A percentile compares a stretch with the other conserved stretches of the same genome.
phyloP scores from a whole-genome alignment of 2,329 filamentous ascomycete genomes.

The Beauveria australis region DNA sequence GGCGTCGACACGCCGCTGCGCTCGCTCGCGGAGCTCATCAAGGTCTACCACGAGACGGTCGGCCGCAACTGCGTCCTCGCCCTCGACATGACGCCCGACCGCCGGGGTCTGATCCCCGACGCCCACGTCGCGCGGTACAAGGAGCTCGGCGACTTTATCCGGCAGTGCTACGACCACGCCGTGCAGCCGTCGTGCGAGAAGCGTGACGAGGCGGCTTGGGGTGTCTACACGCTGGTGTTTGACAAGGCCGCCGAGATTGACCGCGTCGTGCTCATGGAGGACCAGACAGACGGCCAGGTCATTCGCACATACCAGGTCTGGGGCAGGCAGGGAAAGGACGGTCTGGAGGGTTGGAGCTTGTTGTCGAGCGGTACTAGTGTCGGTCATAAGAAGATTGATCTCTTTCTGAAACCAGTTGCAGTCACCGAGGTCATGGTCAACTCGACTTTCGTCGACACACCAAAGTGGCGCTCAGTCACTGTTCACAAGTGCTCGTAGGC shows the following conservation, averaged over 20 bases:
- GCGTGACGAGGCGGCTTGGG: neutral
- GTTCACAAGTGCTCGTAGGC: conserved; percentile 16
- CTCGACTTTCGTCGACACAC: conserved; percentile 18
- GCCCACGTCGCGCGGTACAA: conserved; percentile 18
- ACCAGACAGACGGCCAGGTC: conserved; percentile 19
- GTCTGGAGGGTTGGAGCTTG: conserved; percentile 13
- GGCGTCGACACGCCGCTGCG: conserved; percentile 16
- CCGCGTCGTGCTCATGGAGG: conserved; percentile 20
- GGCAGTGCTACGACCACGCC: conserved; percentile 4
- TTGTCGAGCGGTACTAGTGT: conserved; percentile 19
- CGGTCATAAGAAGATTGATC: conserved; percentile 20
- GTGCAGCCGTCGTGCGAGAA: neutral
- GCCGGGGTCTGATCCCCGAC: conserved; percentile 18
- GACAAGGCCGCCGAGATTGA: conserved; percentile 15
- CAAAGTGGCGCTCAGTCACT: conserved; percentile 17
- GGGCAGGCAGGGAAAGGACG: conserved; percentile 13
- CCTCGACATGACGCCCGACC: conserved; percentile 18
- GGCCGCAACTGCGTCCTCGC: conserved; percentile 20
- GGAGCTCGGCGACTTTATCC: conserved; percentile 18
- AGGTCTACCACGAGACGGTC: conserved; percentile 19
- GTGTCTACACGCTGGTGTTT: conserved; percentile 11
- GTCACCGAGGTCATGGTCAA: conserved; percentile 18
- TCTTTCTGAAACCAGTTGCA: conserved; percentile 13
- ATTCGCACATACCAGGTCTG: conserved; percentile 18
- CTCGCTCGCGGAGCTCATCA: conserved; percentile 17